Evolutionary conservation across 2,329 filamentous ascomycete species (phyloP), one percentile per base, ranked within the genome.

Genomic region (Penicillium oxalicum): DNA sequence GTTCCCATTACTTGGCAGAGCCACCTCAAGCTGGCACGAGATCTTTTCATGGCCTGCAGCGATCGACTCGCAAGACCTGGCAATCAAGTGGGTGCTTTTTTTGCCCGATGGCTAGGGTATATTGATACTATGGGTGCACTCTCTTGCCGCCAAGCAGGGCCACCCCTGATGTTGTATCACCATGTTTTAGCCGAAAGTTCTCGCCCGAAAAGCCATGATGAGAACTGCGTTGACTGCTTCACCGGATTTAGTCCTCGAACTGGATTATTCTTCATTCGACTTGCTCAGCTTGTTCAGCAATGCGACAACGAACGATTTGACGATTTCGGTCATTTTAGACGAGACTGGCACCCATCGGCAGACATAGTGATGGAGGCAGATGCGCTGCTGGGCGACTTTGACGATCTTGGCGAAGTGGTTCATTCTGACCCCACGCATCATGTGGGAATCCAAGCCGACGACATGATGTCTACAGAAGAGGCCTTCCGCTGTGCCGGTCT

Each of bases 61-160:
- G 76, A 81, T 8, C 76, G 79, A 44, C 69, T 75, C 27, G 77
- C 78, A 68, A 69, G 59, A 76, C 71, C 57, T 67, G 75, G 47
- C 61, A 77, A 60, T 76, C 83, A 60, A 74, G 80, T 61, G 75
- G 87, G 47, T 77, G 83, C 85, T 45, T 93, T 94, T 61, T 76
- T 93, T 8, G 84, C 81, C 56, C 82, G 86, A 50, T 94, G 88
- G 88, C 86, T 93, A 55, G 86, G 85, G 1, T 93, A 93, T 67
- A 77, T 94, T 18, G 88, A 93, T 61, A 82, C 93, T 1, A 73
- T 93, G 47, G 88, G 87, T 25, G 83, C 81, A 37, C 73, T 94
- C 73, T 74, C 72, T 47, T 86, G 86, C 12, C 78, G 79, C 8
- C 73, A 72, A 42, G 73, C 74, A 32, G 75, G 75, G 32, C 74